Evolutionary conservation across 495 filamentous ascomycete species (phyloP).

Genomic region (Talaromyces ruber): DNA sequence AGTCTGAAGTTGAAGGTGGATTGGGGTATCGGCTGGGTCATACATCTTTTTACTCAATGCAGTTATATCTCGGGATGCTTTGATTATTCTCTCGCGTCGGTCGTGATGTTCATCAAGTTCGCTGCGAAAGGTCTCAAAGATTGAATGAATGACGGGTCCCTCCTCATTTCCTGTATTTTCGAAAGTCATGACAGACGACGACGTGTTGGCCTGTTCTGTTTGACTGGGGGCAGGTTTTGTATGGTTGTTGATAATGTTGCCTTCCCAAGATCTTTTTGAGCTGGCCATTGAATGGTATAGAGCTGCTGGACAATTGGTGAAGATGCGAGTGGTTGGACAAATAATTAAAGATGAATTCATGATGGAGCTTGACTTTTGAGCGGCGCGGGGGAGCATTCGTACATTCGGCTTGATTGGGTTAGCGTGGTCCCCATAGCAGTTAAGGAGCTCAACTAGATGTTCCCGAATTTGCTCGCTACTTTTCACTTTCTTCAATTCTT

Average conservation of each 20-base stretch:
- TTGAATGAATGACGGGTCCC: constrained; percentile 43
- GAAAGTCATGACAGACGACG: constrained; percentile 12
- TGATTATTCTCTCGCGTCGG: constrained; percentile 80
- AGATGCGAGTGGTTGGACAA: not conserved
- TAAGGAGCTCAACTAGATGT: not conserved
- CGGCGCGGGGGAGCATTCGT: constrained; percentile 2
- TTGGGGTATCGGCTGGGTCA: constrained; percentile 11
- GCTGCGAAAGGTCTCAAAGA: constrained; percentile 77
- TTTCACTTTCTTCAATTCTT: not conserved
- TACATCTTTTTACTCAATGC: constrained; percentile 96
- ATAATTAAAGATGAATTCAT: not conserved
- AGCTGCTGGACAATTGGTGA: not conserved
- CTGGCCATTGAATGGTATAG: constrained; percentile 24
- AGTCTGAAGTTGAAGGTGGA: not conserved
- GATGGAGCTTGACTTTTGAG: not conserved
- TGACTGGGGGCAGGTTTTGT: constrained; percentile 15
- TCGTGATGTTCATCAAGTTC: constrained; percentile 95
- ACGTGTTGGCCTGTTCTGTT: constrained; percentile 14
- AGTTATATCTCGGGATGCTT: constrained; percentile 84
- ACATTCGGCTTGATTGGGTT: not conserved
- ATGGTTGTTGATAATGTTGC: constrained; percentile 35
- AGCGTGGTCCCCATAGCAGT: not conserved
- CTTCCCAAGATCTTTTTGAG: constrained; percentile 53
- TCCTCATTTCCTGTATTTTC: constrained; percentile 13
- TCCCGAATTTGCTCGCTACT: not conserved